These are phyloP conservation scores for Rhytidhysteron rufulum DNA, from an alignment of 2,329 filamentous ascomycete genomes.

Conservation along the genomic window DNA sequence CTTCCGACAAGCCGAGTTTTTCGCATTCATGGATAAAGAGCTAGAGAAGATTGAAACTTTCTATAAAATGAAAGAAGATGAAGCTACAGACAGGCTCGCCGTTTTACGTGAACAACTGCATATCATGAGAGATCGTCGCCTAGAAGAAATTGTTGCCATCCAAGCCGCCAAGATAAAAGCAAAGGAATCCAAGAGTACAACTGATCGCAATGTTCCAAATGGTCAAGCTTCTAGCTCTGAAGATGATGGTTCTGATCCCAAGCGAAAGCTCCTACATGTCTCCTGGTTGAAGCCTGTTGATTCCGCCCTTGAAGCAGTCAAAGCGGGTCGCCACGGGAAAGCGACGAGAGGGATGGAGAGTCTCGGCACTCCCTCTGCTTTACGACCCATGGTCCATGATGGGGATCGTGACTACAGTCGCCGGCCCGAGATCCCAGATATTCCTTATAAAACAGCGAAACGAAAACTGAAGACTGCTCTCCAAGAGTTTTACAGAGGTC, in stretches of 20 bases:
- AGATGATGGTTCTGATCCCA: slow-evolving; percentile 14
- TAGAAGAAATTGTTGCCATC: slow-evolving; percentile 63
- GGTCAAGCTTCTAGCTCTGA: slow-evolving; percentile 18
- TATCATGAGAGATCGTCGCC: slow-evolving; percentile 82
- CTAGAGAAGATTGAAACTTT: slow-evolving; percentile 90
- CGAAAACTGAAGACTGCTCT: slow-evolving; percentile 86
- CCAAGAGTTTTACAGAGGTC: slow-evolving; percentile 86
- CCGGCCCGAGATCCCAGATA: slow-evolving; percentile 44
- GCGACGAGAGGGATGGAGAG: slow-evolving; percentile 45
- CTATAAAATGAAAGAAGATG: slow-evolving; percentile 82
- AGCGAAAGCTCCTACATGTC: slow-evolving; percentile 11
- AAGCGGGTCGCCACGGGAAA: slow-evolving; percentile 50
- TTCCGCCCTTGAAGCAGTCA: slow-evolving; percentile 38
- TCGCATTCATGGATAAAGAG: slow-evolving; percentile 76
- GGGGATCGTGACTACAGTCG: slow-evolving; percentile 43
- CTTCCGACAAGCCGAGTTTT: slow-evolving; percentile 77
- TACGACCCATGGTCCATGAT: slow-evolving; percentile 29
- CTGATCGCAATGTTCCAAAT: slow-evolving; percentile 10
- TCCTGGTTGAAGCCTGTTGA: slow-evolving; percentile 36
- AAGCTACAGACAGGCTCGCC: slow-evolving; percentile 69
- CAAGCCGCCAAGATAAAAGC: slow-evolving; percentile 33
- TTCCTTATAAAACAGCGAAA: slow-evolving; percentile 84
- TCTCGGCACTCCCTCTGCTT: slow-evolving; percentile 37
- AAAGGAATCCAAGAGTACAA: slow-evolving; percentile 17
- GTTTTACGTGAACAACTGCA: slow-evolving; percentile 80